phyloP scores from a whole-genome alignment of 1,284 basidiomycete genomes.

The Tilletia indica region DNA sequence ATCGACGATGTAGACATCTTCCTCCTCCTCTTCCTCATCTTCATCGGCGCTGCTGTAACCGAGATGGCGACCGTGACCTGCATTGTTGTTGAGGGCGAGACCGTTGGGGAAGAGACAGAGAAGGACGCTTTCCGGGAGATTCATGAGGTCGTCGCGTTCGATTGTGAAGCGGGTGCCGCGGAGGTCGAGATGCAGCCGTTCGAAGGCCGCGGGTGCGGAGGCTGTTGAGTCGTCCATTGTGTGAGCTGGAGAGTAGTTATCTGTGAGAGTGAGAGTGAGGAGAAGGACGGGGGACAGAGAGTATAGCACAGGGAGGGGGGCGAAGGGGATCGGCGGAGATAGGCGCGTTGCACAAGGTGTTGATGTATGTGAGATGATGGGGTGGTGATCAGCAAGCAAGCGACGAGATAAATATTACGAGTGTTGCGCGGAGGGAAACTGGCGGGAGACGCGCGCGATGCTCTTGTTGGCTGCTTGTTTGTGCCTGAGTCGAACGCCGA shows the following conservation, averaged over 20 bases:
- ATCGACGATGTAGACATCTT: slow-evolving; percentile 92
- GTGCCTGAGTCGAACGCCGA: no score
- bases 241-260: no score
- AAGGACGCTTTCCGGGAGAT: slow-evolving; percentile 92
- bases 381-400: not conserved
- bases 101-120: slow-evolving; percentile 97
- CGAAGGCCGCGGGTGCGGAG: slow-evolving; percentile 57
- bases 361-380: not conserved
- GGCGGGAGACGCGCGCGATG: no score
- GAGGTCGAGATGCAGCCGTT: slow-evolving; percentile 84
- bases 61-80: slow-evolving; percentile 36
- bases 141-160: slow-evolving; percentile 97
- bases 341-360: not conserved
- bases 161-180: slow-evolving; percentile 88
- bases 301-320: not conserved
- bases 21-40: slow-evolving; percentile 70
- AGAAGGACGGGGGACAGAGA: not conserved
- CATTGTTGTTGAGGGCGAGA: slow-evolving; percentile 79
- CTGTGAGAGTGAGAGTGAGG: no score
- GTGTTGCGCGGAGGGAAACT: no score
- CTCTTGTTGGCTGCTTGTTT: no score
- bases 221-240: slow-evolving; percentile 14
- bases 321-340: not conserved
- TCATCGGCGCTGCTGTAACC: slow-evolving; percentile 57
- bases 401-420: no score